Evolutionary conservation across 2,329 filamentous ascomycete species (phyloP), one percentile per base, ranked within the genome.

Genomic region (Ilyonectria sp.): DNA sequence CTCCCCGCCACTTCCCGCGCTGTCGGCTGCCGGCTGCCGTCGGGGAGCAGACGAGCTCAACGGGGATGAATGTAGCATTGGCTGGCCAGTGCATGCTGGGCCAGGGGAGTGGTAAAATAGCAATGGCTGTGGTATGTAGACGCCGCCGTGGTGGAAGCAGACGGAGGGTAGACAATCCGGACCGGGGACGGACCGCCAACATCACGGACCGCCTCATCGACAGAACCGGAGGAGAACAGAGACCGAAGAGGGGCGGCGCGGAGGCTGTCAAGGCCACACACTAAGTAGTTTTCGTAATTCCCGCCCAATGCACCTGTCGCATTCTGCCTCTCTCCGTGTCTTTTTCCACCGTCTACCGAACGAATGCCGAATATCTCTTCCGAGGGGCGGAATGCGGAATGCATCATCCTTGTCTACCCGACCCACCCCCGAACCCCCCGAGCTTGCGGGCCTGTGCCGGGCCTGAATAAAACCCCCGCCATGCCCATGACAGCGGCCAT

Each of bases 331-430:
- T 49, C 13, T 31, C 49, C n/a, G n/a, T 13, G 5, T 9, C 23
- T 53, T 35, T n/a, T 21, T 23, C 50, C 29, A 37, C 35, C n/a
- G 8, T 50, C 56, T 55, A 33, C 61, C 60, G 53, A 60, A 37
- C 53, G 44, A 64, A 72, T 75, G 74, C 74, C 74, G 74, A 75
- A 58, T 65, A 59, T 72, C 68, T 70, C 71, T 75, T 72, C 74
- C 74, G 74, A 70, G 64, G 46, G 54, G 63, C 55, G 60, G 60
- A 69, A 66, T 57, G 53, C 63, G 59, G 68, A 67, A 63, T 65
- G 40, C 49, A 46, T 44, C 54, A 49, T 23, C 46, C 60, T 46
- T 44, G 49, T 53, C 62, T 49, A 60, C 63, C 63, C 58, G 63
- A 46, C 23, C 58, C 58, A 53, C 58, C 58, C 56, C 63, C 63